These are phyloP conservation scores for Penstemon eatonii DNA, from an alignment of 257 asterid species.

Conservation along the genomic window DNA sequence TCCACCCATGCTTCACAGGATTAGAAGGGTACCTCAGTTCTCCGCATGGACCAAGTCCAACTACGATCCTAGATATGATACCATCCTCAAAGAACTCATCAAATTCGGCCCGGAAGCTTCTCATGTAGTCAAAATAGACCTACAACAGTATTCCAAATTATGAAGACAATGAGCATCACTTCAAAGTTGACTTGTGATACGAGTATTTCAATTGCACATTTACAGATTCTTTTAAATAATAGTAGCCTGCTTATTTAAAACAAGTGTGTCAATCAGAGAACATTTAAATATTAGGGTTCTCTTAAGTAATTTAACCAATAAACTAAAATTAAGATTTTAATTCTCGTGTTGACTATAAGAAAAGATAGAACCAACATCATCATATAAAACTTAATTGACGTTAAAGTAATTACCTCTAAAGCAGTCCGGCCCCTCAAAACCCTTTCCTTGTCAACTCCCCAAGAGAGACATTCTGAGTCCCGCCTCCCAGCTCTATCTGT, in stretches of 20 bases:
- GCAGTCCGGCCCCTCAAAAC: conserved; percentile 91
- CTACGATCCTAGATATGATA: conserved; percentile 63
- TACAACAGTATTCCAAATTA: conserved; percentile 42
- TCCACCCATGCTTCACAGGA: conserved; percentile 92
- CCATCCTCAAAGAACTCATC: conserved; percentile 73
- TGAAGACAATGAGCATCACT: conserved; percentile 16
- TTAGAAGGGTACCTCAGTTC: conserved; percentile 83
- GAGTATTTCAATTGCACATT: background rate
- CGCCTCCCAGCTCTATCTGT: conserved; percentile 87
- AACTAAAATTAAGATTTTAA: background rate
- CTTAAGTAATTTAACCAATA: background rate
- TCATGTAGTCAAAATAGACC: conserved; percentile 92
- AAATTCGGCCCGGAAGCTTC: conserved; percentile 90
- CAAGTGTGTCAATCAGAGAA: background rate
- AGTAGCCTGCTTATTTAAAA: background rate
- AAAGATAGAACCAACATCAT: conserved; percentile 18
- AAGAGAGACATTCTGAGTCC: conserved; percentile 85
- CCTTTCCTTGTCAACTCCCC: conserved; percentile 96
- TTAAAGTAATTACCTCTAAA: conserved; percentile 62
- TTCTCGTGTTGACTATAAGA: background rate
- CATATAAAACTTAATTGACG: conserved; percentile 10
- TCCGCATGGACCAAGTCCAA: conserved; percentile 94
- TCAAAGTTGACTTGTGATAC: conserved; percentile 17
- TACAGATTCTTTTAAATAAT: background rate
- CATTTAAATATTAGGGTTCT: background rate